Evolutionary conservation across 179 eudicot species (phyloP), one percentile per base, ranked within the genome.

Genomic region (Actinidia arguta): DNA sequence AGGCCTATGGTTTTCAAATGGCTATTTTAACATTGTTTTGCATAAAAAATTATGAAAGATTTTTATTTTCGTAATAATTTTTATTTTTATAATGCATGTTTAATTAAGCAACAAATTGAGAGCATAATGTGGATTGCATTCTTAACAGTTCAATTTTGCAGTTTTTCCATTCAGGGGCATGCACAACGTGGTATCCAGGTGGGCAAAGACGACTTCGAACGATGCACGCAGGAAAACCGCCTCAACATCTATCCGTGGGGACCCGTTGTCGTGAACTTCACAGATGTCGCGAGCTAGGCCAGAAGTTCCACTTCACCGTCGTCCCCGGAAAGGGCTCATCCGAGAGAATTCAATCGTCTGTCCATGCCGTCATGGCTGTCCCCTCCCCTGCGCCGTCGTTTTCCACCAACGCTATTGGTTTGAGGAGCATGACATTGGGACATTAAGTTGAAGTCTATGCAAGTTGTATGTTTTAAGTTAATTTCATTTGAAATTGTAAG

Each of bases 141-240:
- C 25, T 16, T 70, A 22, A 46, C 54, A 70, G 22, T 25, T 18
- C 18, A 46, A 27, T 31, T 2, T 4, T 22, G 59, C 78, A 75
- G 78, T 75, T 31, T 75, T 75, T 48, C 64, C 78, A 54, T 75
- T 54, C 48, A 75, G 8, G 27, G 47, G 18, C 4, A 0, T 75
- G 16, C 91, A 88, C 81, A 88, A 85, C 48, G 85, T 90, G 68
- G n/a, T n/a, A 22, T 86, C 46, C 87, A 90, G 87, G 92, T 90
- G 18, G 4, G 72, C 24, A 74, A 73, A 22, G 78, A 71, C 3
- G 90, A 88, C 66, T 90, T 25, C 36, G 85, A 88, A 6, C 36
- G 16, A 0, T 90, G 92, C n/a, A 82, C 82, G 0, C 68, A 85
- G 6, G 78, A 86, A 4, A 50, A 86, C 8, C 82, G 85, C 8